Conservation (phyloP, 1,284 basidiomycete genomes). For the Austroboletus niveus region DNA sequence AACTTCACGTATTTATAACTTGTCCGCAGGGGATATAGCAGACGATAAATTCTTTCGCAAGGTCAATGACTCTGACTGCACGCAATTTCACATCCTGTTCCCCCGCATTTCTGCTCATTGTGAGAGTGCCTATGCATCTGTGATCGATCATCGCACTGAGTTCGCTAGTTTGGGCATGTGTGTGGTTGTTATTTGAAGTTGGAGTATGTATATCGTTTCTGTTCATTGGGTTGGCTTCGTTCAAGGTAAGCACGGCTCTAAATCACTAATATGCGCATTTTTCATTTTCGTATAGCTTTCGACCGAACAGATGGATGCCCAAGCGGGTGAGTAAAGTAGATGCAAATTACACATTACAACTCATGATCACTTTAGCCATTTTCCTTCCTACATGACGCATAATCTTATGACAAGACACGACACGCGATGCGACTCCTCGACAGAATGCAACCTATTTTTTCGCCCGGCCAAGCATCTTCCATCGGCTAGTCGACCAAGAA, state of each 20-base stretch:
- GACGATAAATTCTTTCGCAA: conserved; percentile 87
- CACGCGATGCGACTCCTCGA: neutral
- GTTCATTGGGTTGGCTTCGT: conserved; percentile 68
- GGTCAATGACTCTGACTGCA: conserved; percentile 79
- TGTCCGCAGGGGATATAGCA: conserved; percentile 69
- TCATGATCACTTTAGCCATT: conserved; percentile 32
- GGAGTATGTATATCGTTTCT: conserved; percentile 67
- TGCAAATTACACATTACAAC: conserved; percentile 1
- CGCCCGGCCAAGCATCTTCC: conserved; percentile 6
- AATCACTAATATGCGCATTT: conserved; percentile 3
- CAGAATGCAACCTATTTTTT: conserved; percentile 6
- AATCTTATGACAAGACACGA: conserved; percentile 2
- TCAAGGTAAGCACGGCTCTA: conserved; percentile 53
- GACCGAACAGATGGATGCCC: conserved; percentile 51
- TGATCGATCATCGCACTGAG: conserved; percentile 4
- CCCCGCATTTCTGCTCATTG: conserved; percentile 65
- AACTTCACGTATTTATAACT: neutral
- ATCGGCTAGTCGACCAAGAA: conserved; percentile 17
- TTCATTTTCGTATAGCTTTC: conserved; percentile 40
- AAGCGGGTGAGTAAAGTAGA: conserved; percentile 47
- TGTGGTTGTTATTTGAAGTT: conserved; percentile 74
- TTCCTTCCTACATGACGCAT: conserved; percentile 32
- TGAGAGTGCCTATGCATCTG: conserved; percentile 27
- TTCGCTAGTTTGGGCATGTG: conserved; percentile 63
- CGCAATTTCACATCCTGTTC: conserved; percentile 71